A percentile compares a stretch with the other conserved stretches of the same genome.
These are phyloP conservation scores for Capronia americana DNA, from an alignment of 2,329 filamentous ascomycete genomes.

Conservation along the genomic window DNA sequence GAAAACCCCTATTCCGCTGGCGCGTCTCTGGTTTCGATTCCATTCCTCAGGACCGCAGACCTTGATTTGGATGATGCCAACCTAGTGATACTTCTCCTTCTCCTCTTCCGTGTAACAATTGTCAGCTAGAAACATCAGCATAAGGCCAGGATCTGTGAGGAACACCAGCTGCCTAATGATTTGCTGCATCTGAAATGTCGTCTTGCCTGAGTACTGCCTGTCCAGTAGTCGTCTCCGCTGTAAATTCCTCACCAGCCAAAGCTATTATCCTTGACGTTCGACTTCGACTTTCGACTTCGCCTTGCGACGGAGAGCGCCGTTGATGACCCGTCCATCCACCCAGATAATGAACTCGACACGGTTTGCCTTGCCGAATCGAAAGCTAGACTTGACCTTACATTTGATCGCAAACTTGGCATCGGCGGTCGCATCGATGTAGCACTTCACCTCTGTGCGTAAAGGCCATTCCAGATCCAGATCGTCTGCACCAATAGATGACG, in stretches of 20 bases:
- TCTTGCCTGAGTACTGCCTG: no score
- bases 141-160: background rate
- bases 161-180: background rate
- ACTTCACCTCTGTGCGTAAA: constrained; percentile 7
- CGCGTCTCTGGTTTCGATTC: background rate
- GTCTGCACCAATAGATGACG: no score
- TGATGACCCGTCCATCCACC: constrained; percentile 16
- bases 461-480: background rate
- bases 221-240: background rate
- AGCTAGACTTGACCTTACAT: background rate
- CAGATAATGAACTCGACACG: background rate
- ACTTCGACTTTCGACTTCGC: no score
- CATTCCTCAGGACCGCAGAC: background rate
- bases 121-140: background rate
- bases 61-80: background rate
- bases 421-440: constrained; percentile 15
- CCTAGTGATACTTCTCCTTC: background rate
- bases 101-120: background rate
- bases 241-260: background rate
- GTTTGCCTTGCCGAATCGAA: constrained; percentile 1
- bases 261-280: background rate
- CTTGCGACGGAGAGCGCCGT: no score
- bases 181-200: background rate
- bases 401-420: constrained; percentile 12
- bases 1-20: no score